Base-by-base conservation (phyloP, 2,329 filamentous ascomycete species). In the Cladosporium sp. region DNA sequence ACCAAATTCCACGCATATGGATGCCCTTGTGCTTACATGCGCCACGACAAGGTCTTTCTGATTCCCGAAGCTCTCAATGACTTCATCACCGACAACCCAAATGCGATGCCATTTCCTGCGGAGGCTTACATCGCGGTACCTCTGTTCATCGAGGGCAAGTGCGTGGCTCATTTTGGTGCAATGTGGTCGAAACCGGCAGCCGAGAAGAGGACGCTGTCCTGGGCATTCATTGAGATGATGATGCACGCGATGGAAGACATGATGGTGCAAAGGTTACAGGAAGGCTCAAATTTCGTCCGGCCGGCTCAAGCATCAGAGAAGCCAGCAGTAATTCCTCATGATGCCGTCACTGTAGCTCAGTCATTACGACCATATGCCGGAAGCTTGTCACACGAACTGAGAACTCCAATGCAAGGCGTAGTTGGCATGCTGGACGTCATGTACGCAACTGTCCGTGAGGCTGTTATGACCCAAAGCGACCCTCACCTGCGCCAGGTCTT, bases 401-500 rank as follows among this genome's bases (percentile, higher is more conserved):
- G 87, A 61, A 90, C 87, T 3, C 87, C 87, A 1, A 89, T 90
- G 86, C 87, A 90, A 71, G 87, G 87, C 42, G 85, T 90, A 6
- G 86, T 90, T 14, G 87, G 87, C 6, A 89, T 89, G 87, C 74
- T 90, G 43, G 87, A 90, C 73, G 85, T 90, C 61, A 89, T 90
- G 85, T 85, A 89, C 72, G 84, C 86, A 3, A 88, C 85, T 2
- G 84, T 89, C 2, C 80, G 87, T 59, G 87, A 89, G 68, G 84
- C 84, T 17, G 80, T 85, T 7, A 80, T 83, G 61, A 78, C 76
- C 38, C 79, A 83, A 60, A 72, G 74, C 9, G 80, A 83, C 60
- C 68, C 79, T 5, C 76, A 75, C 52, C 74, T 83, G 4, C 78
- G 80, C 30, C 73, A 76, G 59, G 77, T 88, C 43, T 85, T 89